Base-by-base conservation (phyloP, 257 asterid genomes). In the Solanum chilense region DNA sequence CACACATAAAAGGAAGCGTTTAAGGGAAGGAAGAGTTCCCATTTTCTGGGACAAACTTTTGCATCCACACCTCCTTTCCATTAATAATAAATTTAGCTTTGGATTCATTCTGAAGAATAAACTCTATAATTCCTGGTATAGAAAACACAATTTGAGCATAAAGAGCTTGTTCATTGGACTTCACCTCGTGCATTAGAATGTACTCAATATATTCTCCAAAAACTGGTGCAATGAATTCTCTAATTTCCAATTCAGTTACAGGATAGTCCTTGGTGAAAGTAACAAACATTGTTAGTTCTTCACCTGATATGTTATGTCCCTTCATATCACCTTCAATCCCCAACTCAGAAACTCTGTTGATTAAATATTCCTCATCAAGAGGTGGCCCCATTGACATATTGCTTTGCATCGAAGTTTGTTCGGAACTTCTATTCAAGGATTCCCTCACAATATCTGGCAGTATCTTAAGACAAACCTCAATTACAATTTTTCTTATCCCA, bases 261-360 rank as follows among this genome's bases (percentile, higher is more conserved):
- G 96, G 93, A 29, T 93, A 94, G 20, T 96, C 97, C 86, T 90
- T 91, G 8, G 98, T 93, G 87, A 95, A 95, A 3, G 98, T 93
- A n/a, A 92, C 90, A 20, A 94, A 92, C 95, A 95, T 90, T 44
- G 95, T 92, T 86, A 94, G 84, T 15, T 89, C 91, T 70, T 75
- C 92, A 37, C n/a, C 66, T 1, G 90, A 77, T 11, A 33, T 18
- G 70, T 88, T 91, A n/a, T 42, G 56, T 20, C n/a, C n/a, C 15
- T n/a, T 47, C 8, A 33, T 41, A 5, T 76, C 62, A 37, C 88
- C 87, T 31, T 47, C 60, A 31, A 90, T 15, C 62, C 81, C 90
- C 90, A 87, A 15, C 9, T 86, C 33, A 49, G 91, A 87, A 64
- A 89, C 37, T 75, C 35, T 85, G 12, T 5, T 90, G 1, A 35